Conservation (phyloP, 1,284 basidiomycete species). For the Microbotryum intermedium region DNA sequence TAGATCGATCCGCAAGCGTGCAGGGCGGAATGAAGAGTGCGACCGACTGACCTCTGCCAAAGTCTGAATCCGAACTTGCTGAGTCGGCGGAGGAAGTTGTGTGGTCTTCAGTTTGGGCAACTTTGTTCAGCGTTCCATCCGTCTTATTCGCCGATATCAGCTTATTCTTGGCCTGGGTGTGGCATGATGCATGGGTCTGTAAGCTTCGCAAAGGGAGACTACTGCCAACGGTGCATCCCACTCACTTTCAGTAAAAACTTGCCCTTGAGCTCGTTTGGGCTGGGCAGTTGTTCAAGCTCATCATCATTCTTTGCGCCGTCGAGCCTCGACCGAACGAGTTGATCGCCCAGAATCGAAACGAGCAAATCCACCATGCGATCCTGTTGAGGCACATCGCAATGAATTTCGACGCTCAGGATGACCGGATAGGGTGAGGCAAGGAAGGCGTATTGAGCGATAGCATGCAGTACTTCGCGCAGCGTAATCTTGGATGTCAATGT, state of each 20-base stretch:
- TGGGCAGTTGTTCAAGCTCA: slow-evolving; percentile 57
- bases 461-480: slow-evolving; percentile 72
- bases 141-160: slow-evolving; percentile 8
- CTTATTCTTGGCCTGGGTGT: slow-evolving; percentile 28
- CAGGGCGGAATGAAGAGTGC: not conserved
- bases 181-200: not conserved
- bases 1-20: not conserved
- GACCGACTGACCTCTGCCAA: slow-evolving; percentile 24
- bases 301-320: slow-evolving; percentile 44
- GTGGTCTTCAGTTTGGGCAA: not conserved
- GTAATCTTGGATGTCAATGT: slow-evolving; percentile 83
- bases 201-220: not conserved
- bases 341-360: slow-evolving; percentile 65
- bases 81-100: slow-evolving; percentile 10
- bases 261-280: slow-evolving; percentile 74
- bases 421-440: slow-evolving; percentile 87
- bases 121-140: slow-evolving; percentile 2
- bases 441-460: slow-evolving; percentile 88
- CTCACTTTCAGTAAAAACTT: slow-evolving; percentile 74
- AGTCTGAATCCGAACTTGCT: slow-evolving; percentile 33
- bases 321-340: slow-evolving; percentile 47
- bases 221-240: not conserved
- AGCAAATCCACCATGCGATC: slow-evolving; percentile 72
- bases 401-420: slow-evolving; percentile 89
- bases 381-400: slow-evolving; percentile 76